phyloP scores from a whole-genome alignment of 1,139 yeast genomes.

The Geotrichum histeridarum region DNA sequence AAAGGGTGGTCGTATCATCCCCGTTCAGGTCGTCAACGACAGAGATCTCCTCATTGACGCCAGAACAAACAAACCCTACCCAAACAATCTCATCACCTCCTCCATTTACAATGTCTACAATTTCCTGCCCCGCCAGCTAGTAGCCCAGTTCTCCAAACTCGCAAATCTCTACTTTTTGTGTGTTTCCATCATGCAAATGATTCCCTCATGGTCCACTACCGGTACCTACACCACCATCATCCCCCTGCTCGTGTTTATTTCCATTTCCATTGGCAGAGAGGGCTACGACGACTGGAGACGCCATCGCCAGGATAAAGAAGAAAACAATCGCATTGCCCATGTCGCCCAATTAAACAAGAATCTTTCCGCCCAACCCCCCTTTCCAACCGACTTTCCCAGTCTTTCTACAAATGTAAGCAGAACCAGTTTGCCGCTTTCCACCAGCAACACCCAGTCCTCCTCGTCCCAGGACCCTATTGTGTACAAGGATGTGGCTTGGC shows the following conservation, averaged over 20 bases:
- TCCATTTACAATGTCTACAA: conserved; percentile 78
- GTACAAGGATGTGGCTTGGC: conserved; percentile 54
- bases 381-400: conserved; percentile 5
- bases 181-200: conserved; percentile 89
- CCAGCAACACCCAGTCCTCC: conserved; percentile 15
- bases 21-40: conserved; percentile 42
- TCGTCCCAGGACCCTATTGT: conserved; percentile 25
- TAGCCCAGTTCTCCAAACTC: conserved; percentile 85
- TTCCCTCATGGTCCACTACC: conserved; percentile 96
- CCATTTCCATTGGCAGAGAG: conserved; percentile 88
- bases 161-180: conserved; percentile 83
- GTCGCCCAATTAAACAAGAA: conserved; percentile 32
- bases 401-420: conserved; percentile 1
- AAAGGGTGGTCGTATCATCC: conserved; percentile 69
- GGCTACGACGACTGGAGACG: conserved; percentile 90
- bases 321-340: conserved; percentile 58
- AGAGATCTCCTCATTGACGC: conserved; percentile 51
- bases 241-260: conserved; percentile 78
- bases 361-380: background rate
- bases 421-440: conserved; percentile 21
- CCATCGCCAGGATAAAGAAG: conserved; percentile 78
- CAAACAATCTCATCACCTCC: conserved; percentile 69
- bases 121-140: conserved; percentile 80
- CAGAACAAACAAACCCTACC: conserved; percentile 58
- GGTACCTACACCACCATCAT: conserved; percentile 94